Evolutionary conservation across 2,329 filamentous ascomycete genomes (phyloP), one percentile per base, ranked within the genome.

Genomic region (Hirsutella minnesotensis): DNA sequence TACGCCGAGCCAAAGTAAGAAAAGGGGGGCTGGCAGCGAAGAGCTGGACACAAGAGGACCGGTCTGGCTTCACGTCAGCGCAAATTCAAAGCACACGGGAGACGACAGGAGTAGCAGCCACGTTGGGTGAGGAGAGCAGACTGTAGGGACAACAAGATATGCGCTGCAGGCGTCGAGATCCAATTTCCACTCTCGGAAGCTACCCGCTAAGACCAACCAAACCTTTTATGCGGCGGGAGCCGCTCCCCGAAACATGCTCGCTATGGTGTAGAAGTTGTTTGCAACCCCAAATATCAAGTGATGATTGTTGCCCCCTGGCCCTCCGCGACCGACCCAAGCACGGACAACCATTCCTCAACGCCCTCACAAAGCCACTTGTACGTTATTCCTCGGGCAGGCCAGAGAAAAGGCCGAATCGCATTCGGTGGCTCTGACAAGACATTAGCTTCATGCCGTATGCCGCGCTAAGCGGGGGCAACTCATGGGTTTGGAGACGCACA

Each of bases 381-480:
- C 16, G 4, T 16, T 48, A 54, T 44, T 84, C 80, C 53, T 85
- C 81, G 37, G 79, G 78, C 47, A 75, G 64, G 29, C 79, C 79
- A 46, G 80, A 83, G 60, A 87, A 85, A 47, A 86, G 66, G 42
- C 82, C 81, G 60, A 87, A 81, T 56, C 83, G 76, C 73, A 86
- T 81, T 47, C 83, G 81, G 64, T 87, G 83, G 62, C 81, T 85
- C 82, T 87, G 62, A 49, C 39, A 27, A 38, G 38, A 30, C 19
- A 41, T 59, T 51, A 62, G 61, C 44, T 45, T 18, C 22, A 15
- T 12, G 37, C 30, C 15, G 16, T 9, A 29, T n/a, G n/a, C 22
- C 12, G 19, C 15, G 19, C 9, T n/a, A 19, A 31, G 13, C 9
- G 7, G 15, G 30, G 30, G 21, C 19, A 4, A 12, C 43, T 36